A percentile compares a stretch with the other conserved stretches of the same genome.
Evolutionary conservation across 2,329 filamentous ascomycete species (phyloP).

Genomic region (Fusarium sacchari): DNA sequence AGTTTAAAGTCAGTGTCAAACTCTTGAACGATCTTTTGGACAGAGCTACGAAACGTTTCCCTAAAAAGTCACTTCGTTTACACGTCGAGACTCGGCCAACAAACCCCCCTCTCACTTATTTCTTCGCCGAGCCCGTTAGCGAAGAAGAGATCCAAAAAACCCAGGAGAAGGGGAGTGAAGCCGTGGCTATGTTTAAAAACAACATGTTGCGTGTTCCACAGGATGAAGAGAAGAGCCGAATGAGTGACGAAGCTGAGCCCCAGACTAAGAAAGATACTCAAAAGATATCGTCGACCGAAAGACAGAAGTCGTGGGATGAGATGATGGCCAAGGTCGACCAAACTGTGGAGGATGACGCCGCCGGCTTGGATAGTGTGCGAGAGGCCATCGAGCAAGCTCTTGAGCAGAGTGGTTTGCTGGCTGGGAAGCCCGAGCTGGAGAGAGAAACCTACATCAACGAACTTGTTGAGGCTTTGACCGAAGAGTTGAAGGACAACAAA

Average conservation of each 20-base stretch:
- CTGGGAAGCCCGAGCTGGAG: constrained; percentile 57
- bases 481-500: constrained; percentile 43
- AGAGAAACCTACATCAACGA: constrained; percentile 60
- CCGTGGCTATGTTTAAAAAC: constrained; percentile 75
- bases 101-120: constrained; percentile 77
- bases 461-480: constrained; percentile 60
- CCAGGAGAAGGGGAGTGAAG: constrained; percentile 73
- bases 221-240: constrained; percentile 31
- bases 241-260: constrained; percentile 3
- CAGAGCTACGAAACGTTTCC: constrained; percentile 78
- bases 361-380: constrained; percentile 61
- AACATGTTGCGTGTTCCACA: constrained; percentile 64
- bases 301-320: constrained; percentile 61
- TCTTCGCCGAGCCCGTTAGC: constrained; percentile 87
- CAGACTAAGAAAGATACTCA: constrained; percentile 26
- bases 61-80: constrained; percentile 78
- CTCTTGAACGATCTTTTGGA: constrained; percentile 84
- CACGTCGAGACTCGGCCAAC: constrained; percentile 80
- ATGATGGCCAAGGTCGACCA: constrained; percentile 66
- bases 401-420: constrained; percentile 63
- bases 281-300: constrained; percentile 23
- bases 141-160: constrained; percentile 76
- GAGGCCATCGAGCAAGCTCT: constrained; percentile 66
- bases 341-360: constrained; percentile 66
- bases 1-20: constrained; percentile 84